A percentile compares a stretch with the other conserved stretches of the same genome.
Evolutionary conservation across 352 stramenopile species (phyloP).

Genomic region (Phytopythium ostracodes): DNA sequence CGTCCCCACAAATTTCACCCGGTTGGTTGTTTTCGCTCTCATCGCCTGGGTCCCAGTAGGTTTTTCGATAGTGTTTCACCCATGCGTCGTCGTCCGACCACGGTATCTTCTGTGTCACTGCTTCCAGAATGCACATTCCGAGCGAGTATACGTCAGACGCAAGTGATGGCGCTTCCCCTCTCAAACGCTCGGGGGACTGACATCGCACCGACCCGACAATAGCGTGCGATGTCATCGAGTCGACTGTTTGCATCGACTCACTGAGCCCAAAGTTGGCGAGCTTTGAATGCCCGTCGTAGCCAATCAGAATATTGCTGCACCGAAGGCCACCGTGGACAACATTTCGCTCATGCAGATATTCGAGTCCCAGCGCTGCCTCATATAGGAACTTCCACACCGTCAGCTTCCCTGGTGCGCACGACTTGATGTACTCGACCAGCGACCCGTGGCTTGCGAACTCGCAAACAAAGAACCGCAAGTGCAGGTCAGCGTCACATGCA

Average conservation of each 20-base stretch:
- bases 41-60: not conserved
- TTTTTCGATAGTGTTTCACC: constrained; percentile 2
- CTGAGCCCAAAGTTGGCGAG: constrained; percentile 6
- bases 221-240: not conserved
- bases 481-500: constrained; percentile 9
- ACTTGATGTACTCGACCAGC: constrained; percentile 8
- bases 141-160: not conserved
- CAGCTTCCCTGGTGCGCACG: not conserved
- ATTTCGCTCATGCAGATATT: constrained; percentile 23
- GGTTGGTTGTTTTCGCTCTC: not conserved
- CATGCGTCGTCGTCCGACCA: not conserved
- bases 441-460: constrained; percentile 10
- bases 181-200: not conserved
- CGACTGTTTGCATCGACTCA: not conserved
- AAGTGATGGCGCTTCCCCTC: not conserved
- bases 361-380: constrained; percentile 19
- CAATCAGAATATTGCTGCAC: constrained; percentile 9
- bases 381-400: constrained; percentile 14
- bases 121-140: not conserved
- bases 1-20: not conserved
- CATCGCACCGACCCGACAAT: not conserved
- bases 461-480: constrained; percentile 11
- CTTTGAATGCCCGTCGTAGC: constrained; percentile 11
- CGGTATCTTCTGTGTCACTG: not conserved
- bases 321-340: constrained; percentile 16